phyloP scores from a whole-genome alignment of 1,139 yeast species.

The Yamadazyma taylorii region DNA sequence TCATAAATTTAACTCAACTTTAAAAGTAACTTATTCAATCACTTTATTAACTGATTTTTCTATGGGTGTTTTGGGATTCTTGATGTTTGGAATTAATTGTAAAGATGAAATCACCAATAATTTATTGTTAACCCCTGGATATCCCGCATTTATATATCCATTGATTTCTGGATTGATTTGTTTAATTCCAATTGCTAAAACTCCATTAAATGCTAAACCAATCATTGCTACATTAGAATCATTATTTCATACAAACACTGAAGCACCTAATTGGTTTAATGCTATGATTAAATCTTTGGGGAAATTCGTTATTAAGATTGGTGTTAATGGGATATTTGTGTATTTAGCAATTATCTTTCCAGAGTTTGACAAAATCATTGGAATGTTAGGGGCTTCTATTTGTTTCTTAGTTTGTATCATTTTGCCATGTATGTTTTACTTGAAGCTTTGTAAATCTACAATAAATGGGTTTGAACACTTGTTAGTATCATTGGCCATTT shows the following conservation, averaged over 20 bases:
- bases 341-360: constrained; percentile 54
- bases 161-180: constrained; percentile 72
- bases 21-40: constrained; percentile 52
- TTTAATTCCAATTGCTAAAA: constrained; percentile 80
- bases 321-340: constrained; percentile 53
- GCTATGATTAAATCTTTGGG: constrained; percentile 14
- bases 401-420: constrained; percentile 58
- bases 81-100: constrained; percentile 82
- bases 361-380: constrained; percentile 57
- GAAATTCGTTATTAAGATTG: constrained; percentile 34
- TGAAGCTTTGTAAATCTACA: constrained; percentile 34
- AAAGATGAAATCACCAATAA: constrained; percentile 83
- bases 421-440: constrained; percentile 55
- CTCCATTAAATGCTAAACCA: constrained; percentile 87
- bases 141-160: constrained; percentile 66
- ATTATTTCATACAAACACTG: constrained; percentile 23
- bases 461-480: constrained; percentile 24
- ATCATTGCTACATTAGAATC: constrained; percentile 64
- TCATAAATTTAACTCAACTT: constrained; percentile 40
- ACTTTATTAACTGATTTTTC: constrained; percentile 70
- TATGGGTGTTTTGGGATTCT: constrained; percentile 78
- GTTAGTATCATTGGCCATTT: constrained; percentile 22
- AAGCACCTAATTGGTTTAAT: constrained; percentile 13
- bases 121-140: constrained; percentile 66
- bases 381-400: constrained; percentile 57